phyloP scores from a whole-genome alignment of 2,329 filamentous ascomycete species.

The Aspergillus neoniger region DNA sequence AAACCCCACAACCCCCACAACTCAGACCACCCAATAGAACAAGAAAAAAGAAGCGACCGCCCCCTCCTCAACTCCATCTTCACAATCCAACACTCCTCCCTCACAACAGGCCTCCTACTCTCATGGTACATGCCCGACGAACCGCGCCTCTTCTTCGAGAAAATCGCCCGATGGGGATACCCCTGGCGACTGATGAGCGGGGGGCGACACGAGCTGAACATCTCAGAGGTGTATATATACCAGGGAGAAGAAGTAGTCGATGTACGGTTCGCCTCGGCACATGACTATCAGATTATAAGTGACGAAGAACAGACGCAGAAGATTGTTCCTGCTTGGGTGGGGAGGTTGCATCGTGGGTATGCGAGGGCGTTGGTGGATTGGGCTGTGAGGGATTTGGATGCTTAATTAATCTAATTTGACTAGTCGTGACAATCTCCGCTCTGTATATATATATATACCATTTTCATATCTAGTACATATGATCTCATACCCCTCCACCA shows the following conservation, averaged over 20 bases:
- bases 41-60: not conserved
- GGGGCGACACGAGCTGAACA: constrained; percentile 24
- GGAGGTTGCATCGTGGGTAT: constrained; percentile 30
- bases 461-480: too few relatives aligned
- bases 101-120: constrained; percentile 21
- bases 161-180: constrained; percentile 31
- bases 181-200: constrained; percentile 31
- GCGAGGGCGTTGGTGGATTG: constrained; percentile 28
- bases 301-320: constrained; percentile 26
- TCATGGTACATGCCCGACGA: constrained; percentile 23
- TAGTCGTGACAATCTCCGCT: not conserved
- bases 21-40: not conserved
- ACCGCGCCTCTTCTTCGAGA: constrained; percentile 29
- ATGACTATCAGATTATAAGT: constrained; percentile 30
- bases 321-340: constrained; percentile 25
- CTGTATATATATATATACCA: not conserved
- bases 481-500: too few relatives aligned
- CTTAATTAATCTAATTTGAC: not conserved
- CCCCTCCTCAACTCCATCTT: constrained; percentile 24
- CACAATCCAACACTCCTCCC: constrained; percentile 20
- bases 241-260: constrained; percentile 21
- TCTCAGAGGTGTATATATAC: not conserved
- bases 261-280: constrained; percentile 29
- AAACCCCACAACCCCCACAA: constrained; percentile 10
- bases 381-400: constrained; percentile 23